A percentile compares a stretch with the other conserved stretches of the same genome.
Conservation (phyloP, 2,329 filamentous ascomycete genomes). For the Monosporascus cannonballus region DNA sequence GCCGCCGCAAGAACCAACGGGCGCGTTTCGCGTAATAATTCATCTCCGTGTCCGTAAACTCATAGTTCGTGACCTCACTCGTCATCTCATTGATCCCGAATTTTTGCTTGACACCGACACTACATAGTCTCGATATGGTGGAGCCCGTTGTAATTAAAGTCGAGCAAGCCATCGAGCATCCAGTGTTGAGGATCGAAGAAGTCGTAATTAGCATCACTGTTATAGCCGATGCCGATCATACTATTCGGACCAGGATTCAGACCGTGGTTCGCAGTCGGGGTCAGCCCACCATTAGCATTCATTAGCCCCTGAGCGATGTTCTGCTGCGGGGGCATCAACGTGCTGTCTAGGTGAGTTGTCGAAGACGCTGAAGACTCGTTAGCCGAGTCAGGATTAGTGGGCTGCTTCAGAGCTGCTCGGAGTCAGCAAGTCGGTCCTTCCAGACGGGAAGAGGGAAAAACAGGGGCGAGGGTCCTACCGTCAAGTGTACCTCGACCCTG, state of each 20-base stretch:
- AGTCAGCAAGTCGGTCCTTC: conserved; percentile 25
- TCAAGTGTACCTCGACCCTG: conserved; percentile 64
- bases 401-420: conserved; percentile 68
- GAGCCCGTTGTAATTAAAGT: conserved; percentile 64
- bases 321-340: conserved; percentile 45
- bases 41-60: too few species aligned
- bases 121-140: conserved; percentile 49
- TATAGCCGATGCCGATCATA: conserved; percentile 51
- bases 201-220: conserved; percentile 64
- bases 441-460: conserved; percentile 12
- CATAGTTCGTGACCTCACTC: too few species aligned
- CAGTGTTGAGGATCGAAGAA: conserved; percentile 91
- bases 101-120: background rate
- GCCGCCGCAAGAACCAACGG: too few species aligned
- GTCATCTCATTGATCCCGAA: too few species aligned
- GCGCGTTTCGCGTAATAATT: too few species aligned
- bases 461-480: conserved; percentile 42
- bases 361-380: conserved; percentile 67
- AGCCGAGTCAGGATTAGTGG: conserved; percentile 76
- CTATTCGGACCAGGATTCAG: conserved; percentile 38
- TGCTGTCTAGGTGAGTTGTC: conserved; percentile 52
- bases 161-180: conserved; percentile 82
- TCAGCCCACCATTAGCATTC: conserved; percentile 45
- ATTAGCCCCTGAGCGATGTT: conserved; percentile 43
- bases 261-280: conserved; percentile 41